These are phyloP conservation scores for Biscogniauxia sp. DNA, from an alignment of 2,329 filamentous ascomycete species.

Conservation along the genomic window DNA sequence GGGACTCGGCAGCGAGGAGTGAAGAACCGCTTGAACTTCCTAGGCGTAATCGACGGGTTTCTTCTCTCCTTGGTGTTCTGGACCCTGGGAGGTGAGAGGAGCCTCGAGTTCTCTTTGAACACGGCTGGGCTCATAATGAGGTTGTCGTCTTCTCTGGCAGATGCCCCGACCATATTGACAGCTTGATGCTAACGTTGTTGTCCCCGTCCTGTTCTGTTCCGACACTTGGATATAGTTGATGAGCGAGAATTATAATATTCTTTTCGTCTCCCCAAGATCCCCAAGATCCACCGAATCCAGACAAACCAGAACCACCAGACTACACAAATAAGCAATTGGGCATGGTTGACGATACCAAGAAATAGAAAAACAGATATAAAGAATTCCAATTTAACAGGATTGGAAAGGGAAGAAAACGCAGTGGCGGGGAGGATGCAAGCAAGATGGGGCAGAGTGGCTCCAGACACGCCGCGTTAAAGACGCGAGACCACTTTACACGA, in stretches of 20 bases:
- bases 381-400: background rate
- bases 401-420: constrained; percentile 10
- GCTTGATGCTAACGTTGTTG: background rate
- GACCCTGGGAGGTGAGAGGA: constrained; percentile 26
- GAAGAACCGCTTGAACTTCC: constrained; percentile 54
- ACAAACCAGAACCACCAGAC: constrained; percentile 3
- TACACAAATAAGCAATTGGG: constrained; percentile 7
- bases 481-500: background rate
- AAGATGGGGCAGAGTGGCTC: constrained; percentile 13
- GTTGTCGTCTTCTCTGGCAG: constrained; percentile 4
- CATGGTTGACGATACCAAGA: constrained; percentile 1
- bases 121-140: constrained; percentile 14
- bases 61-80: constrained; percentile 43
- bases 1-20: constrained; percentile 45
- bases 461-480: constrained; percentile 16
- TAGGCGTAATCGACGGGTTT: constrained; percentile 52
- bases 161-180: background rate
- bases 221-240: too few relatives aligned
- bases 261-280: background rate
- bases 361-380: background rate
- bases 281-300: background rate
- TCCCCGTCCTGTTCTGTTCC: too few relatives aligned
- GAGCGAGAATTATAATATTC: too few relatives aligned
- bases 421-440: constrained; percentile 16
- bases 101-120: constrained; percentile 16